Conservation (phyloP, 495 filamentous ascomycete genomes). For the Trichoderma reesei region DNA sequence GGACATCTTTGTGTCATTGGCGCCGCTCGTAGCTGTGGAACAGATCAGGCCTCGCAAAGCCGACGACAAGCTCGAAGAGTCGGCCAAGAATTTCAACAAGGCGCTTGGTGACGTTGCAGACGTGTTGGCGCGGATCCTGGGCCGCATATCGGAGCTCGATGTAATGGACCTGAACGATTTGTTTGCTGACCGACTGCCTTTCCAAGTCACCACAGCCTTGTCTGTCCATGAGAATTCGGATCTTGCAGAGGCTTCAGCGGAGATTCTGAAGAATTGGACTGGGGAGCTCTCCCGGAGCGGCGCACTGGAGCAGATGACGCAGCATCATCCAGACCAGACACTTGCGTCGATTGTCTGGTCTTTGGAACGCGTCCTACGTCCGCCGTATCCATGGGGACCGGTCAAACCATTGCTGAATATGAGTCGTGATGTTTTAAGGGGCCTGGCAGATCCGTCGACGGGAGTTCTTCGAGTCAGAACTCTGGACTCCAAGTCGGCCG, state of each 20-base stretch:
- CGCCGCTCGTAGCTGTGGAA: constrained; percentile 61
- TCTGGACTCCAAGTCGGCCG: constrained; percentile 48
- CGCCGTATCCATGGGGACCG: constrained; percentile 46
- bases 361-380: constrained; percentile 32
- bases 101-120: constrained; percentile 59
- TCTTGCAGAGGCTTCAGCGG: constrained; percentile 64
- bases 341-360: constrained; percentile 5
- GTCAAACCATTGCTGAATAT: constrained; percentile 62
- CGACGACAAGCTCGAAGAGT: constrained; percentile 43
- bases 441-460: constrained; percentile 70
- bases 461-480: constrained; percentile 66
- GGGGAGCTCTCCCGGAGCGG: constrained; percentile 59
- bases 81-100: constrained; percentile 55
- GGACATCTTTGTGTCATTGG: constrained; percentile 58
- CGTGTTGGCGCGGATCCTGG: constrained; percentile 61
- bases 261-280: constrained; percentile 71
- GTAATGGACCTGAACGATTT: constrained; percentile 52
- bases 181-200: constrained; percentile 49
- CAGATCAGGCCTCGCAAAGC: constrained; percentile 47
- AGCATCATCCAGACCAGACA: constrained; percentile 29
- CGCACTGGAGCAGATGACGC: constrained; percentile 61
- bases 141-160: constrained; percentile 64
- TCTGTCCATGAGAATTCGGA: constrained; percentile 58
- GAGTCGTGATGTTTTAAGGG: constrained; percentile 63
- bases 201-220: constrained; percentile 53